Percentiles rank a stretch among this genome's conserved stretches.
Conservation (phyloP, 176 grass and related monocot species). For the Oryza meridionalis region DNA sequence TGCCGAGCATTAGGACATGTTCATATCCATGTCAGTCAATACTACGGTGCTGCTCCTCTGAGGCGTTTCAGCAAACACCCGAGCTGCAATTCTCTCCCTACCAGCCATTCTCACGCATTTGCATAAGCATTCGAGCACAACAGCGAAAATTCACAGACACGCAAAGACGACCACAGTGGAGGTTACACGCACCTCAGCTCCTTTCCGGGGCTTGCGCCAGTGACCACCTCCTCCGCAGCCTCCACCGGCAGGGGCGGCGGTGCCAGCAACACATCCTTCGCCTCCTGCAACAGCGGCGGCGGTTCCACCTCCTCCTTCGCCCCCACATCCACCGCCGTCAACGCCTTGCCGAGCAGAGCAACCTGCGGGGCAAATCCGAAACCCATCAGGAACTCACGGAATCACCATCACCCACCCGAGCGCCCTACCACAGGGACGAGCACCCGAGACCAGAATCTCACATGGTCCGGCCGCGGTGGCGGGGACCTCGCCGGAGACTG, state of each 20-base stretch:
- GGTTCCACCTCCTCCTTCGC: not conserved
- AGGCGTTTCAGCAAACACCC: slow-evolving; percentile 18
- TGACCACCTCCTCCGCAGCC: not conserved
- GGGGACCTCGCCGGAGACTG: slow-evolving; percentile 25
- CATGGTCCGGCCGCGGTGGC: slow-evolving; percentile 33
- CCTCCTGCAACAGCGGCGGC: not conserved
- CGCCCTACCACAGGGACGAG: not conserved
- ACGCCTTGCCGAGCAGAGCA: not conserved
- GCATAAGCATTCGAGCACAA: not conserved
- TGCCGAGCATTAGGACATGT: not conserved
- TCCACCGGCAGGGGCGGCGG: not conserved
- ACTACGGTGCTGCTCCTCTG: not conserved
- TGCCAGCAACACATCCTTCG: not conserved
- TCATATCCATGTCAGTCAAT: not conserved
- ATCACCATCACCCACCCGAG: not conserved
- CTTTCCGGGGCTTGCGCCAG: not conserved
- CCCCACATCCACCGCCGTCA: not conserved
- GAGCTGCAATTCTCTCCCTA: not conserved
- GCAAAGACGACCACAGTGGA: not conserved
- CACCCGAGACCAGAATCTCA: slow-evolving; percentile 7
- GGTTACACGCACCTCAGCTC: slow-evolving; percentile 39
- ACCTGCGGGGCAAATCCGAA: slow-evolving; percentile 36
- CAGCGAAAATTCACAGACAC: not conserved
- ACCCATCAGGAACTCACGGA: slow-evolving; percentile 19
- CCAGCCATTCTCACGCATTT: not conserved